Base-by-base conservation (phyloP, 148 eudicot genomes). In the Fallopia convolvulus region DNA sequence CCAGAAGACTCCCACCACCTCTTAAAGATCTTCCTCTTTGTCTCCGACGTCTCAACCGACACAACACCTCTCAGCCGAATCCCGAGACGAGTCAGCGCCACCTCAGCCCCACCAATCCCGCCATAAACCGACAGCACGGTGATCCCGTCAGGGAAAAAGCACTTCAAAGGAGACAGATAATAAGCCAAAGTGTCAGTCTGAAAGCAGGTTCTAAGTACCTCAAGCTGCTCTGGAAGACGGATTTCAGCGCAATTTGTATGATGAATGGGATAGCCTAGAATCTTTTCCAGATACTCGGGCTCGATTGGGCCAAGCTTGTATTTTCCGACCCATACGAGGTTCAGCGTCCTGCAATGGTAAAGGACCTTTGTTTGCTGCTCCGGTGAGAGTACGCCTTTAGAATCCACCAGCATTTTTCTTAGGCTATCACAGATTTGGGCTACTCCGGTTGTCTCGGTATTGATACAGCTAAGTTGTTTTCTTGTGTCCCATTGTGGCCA, bases 401-500 rank as follows among this genome's bases (percentile, higher is more conserved):
- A 88, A 15, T 84, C 85, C 21, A 26, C 65, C 73, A 95, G 36
- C 77, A 79, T 79, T 70, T 80, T 87, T 79, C 83, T 88, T 23
- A 95, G 83, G 79, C 83, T 82, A 23, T 83, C 86, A 36, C 99
- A 95, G 50, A 86, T 82, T 52, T 86, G 86, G 52, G 91, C 76
- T 55, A 81, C 50, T 39, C 87, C 90, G 17, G 47, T 48, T 9
- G 82, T 80, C 26, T 90, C 97, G 5, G 90, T 82, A 81, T 60
- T 82, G 60, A 93, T 89, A 74, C 87, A 83, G 73, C 84, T 88
- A 44, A 95, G 47, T 20, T 93, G 92, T 83, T 89, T 95, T 82
- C 99, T 87, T 7, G 87, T 82, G 60, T 95, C 99, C 97, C 97
- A 95, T 2, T 90, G 80, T 0, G 99, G 99, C 97, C 99, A 95